A percentile compares a stretch with the other conserved stretches of the same genome.
phyloP scores from a whole-genome alignment of 805 yeast genomes.

The Starmerella ratchasimensis region DNA sequence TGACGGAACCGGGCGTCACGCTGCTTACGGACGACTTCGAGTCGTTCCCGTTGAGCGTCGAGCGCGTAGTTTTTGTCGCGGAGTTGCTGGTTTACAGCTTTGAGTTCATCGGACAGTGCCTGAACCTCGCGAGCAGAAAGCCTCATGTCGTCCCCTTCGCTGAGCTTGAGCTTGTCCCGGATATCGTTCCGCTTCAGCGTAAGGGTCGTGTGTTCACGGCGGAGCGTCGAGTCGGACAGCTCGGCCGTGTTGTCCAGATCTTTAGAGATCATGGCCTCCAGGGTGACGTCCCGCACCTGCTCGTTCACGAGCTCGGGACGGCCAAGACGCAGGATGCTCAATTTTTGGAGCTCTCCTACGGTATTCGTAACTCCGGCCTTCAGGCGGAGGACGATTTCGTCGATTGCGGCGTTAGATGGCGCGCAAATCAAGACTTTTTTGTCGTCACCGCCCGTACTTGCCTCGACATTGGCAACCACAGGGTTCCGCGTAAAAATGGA shows the following conservation, averaged over 20 bases:
- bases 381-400: constrained; percentile 76
- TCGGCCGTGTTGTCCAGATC: constrained; percentile 30
- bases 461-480: constrained; percentile 9
- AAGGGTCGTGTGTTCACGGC: constrained; percentile 35
- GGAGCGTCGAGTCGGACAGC: constrained; percentile 25
- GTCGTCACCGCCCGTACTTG: background rate
- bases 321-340: constrained; percentile 63
- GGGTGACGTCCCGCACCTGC: constrained; percentile 65
- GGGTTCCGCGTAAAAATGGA: constrained; percentile 33
- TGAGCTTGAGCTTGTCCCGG: constrained; percentile 29
- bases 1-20: constrained; percentile 67
- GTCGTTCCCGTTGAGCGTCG: constrained; percentile 67
- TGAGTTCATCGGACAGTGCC: constrained; percentile 32
- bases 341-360: constrained; percentile 27
- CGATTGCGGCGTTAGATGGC: constrained; percentile 98
- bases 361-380: constrained; percentile 45
- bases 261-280: constrained; percentile 70
- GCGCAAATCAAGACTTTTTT: constrained; percentile 80
- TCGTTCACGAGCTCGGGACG: constrained; percentile 75
- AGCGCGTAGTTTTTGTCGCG: constrained; percentile 57
- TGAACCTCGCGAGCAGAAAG: constrained; percentile 21
- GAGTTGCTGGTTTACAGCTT: constrained; percentile 45
- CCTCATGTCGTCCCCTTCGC: constrained; percentile 6
- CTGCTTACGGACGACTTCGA: constrained; percentile 53
- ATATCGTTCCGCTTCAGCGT: constrained; percentile 41